Evolutionary conservation across 305 asterid genomes (phyloP).

Genomic region (Fraxinus ornus): DNA sequence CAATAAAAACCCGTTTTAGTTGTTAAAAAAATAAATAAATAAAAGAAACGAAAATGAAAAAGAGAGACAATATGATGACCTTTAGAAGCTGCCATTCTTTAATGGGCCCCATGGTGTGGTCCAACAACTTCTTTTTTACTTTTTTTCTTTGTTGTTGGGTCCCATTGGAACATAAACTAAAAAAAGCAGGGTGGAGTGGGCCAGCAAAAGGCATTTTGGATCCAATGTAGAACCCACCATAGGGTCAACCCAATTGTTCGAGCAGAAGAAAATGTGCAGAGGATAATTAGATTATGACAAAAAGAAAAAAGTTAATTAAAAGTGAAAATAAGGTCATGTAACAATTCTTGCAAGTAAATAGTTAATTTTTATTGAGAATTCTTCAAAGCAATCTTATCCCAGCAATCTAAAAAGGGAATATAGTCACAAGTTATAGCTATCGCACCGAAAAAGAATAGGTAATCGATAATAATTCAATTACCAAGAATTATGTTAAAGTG

Average conservation of each 20-base stretch:
- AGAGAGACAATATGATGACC: not conserved
- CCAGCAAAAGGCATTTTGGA: slow-evolving; percentile 28
- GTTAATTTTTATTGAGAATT: no score
- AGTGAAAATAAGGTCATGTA: not conserved
- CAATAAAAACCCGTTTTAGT: not conserved
- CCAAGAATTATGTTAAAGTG: not conserved
- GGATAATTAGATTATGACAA: not conserved
- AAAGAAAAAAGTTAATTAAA: no score
- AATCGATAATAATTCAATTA: not conserved
- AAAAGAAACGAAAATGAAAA: not conserved
- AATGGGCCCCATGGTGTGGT: slow-evolving; percentile 20
- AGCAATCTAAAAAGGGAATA: not conserved
- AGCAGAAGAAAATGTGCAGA: not conserved
- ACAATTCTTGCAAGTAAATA: no score
- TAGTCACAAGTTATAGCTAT: not conserved
- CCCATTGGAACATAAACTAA: not conserved
- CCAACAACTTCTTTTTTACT: slow-evolving; percentile 13
- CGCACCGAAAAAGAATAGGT: not conserved
- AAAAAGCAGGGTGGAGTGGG: slow-evolving; percentile 28
- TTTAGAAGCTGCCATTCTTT: not conserved
- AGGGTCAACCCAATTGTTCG: not conserved
- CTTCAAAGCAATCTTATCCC: not conserved
- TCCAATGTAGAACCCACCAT: slow-evolving; percentile 29
- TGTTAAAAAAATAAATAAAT: not conserved
- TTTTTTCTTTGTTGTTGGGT: slow-evolving; percentile 20